A percentile compares a stretch with the other conserved stretches of the same genome.
Evolutionary conservation across 2,329 filamentous ascomycete species (phyloP).

Genomic region (Colletotrichum kahawae): DNA sequence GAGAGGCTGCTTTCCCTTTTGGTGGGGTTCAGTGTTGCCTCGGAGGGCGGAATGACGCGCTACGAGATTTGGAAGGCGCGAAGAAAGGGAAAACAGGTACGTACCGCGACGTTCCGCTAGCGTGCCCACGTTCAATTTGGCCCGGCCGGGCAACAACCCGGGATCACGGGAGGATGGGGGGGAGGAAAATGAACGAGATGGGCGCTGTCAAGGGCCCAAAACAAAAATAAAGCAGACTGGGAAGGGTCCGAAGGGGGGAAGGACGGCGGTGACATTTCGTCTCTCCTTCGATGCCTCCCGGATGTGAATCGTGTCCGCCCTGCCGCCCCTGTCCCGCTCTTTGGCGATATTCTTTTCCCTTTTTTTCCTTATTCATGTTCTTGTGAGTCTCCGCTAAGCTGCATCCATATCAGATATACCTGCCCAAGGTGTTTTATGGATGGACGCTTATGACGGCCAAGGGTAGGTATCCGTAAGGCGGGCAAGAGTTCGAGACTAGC

Average conservation of each 20-base stretch:
- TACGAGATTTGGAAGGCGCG: neutral
- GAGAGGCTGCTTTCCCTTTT: neutral
- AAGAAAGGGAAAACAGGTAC: neutral
- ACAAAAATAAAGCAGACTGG: neutral
- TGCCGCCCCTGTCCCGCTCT: neutral
- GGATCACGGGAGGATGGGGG: neutral
- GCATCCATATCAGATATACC: neutral
- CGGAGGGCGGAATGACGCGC: constrained; percentile 12
- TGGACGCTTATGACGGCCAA: neutral
- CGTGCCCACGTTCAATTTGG: neutral
- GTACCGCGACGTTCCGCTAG: neutral
- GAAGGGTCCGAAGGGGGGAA: neutral
- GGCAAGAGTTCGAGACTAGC: neutral
- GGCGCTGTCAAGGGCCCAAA: neutral
- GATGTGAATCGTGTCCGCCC: neutral
- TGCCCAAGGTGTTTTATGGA: too few relatives aligned
- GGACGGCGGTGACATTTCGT: too few relatives aligned
- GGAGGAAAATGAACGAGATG: neutral
- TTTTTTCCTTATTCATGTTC: neutral
- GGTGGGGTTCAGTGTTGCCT: constrained; percentile 3
- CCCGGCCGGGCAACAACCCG: constrained; percentile 9
- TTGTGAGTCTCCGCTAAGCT: neutral
- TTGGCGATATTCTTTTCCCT: neutral
- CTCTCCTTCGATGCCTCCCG: neutral
- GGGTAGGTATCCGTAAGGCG: neutral